Evolutionary conservation across 805 yeast species (phyloP).

Genomic region (Metschnikowia proteae): DNA sequence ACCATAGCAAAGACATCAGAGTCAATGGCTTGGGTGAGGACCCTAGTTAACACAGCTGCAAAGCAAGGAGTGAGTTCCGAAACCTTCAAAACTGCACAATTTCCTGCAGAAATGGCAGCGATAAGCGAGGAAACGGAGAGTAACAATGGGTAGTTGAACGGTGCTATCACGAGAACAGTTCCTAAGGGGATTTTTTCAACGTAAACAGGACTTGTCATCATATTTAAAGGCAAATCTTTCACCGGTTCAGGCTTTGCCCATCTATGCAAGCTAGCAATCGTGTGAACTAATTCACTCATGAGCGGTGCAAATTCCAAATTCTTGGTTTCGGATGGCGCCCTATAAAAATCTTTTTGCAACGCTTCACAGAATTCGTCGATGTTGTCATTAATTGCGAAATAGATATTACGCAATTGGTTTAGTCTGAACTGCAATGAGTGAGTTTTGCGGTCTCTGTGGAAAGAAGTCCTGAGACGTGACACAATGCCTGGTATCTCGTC

Average conservation of each 20-base stretch:
- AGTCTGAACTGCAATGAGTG: constrained; percentile 53
- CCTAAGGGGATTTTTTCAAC: constrained; percentile 46
- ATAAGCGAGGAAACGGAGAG: constrained; percentile 63
- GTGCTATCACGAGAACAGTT: constrained; percentile 65
- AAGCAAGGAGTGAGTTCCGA: constrained; percentile 68
- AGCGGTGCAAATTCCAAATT: constrained; percentile 52
- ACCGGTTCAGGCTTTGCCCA: constrained; percentile 57
- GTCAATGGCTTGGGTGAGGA: constrained; percentile 53
- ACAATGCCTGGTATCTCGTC: constrained; percentile 49
- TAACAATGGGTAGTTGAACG: constrained; percentile 76
- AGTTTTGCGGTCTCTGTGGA: constrained; percentile 43
- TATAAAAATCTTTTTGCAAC: constrained; percentile 61
- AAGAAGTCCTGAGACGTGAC: constrained; percentile 37
- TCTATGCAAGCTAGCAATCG: constrained; percentile 54
- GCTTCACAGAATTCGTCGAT: constrained; percentile 54
- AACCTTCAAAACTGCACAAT: constrained; percentile 72
- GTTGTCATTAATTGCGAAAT: constrained; percentile 59
- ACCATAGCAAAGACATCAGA: constrained; percentile 58
- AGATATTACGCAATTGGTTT: constrained; percentile 62
- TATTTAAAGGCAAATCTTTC: constrained; percentile 32
- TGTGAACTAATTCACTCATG: constrained; percentile 52
- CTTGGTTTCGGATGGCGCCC: constrained; percentile 59
- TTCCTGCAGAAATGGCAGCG: constrained; percentile 85
- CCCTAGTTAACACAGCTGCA: constrained; percentile 50
- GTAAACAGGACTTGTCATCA: constrained; percentile 20